Base-by-base conservation (phyloP, 768 basidiomycete species). In the Tulasnella sp. region DNA sequence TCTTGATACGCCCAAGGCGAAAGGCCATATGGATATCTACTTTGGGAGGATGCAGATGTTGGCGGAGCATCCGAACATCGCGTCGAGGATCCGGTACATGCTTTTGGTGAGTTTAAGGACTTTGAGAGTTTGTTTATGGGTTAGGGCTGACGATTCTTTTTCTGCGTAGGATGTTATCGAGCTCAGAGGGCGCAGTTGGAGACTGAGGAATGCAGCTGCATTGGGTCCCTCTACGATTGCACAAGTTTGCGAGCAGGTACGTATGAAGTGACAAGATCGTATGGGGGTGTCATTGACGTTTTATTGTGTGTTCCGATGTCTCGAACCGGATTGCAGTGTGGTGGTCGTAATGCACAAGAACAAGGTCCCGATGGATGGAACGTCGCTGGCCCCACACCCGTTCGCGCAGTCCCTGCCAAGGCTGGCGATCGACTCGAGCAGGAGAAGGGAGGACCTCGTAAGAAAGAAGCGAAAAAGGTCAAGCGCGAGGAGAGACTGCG, bases 61-160 rank as follows among this genome's bases (percentile, higher is more conserved):
- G 78, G 85, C 87, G 49, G 91, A 91, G 84, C 93, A 89, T 80
- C 83, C 80, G 19, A 90, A 91, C 73, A 89, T 97, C 78, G 90
- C 89, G 76, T 88, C 94, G 22, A 92, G 97, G 80, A 93, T 97
- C 88, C 90, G 91, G 75, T 98, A 93, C 84, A 97, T 98, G 96
- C 87, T 99, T 76, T 90, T 94, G 90, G 96, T 97, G 77, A 75
- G 88, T 84, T 45, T 29, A 76, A 15, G n/a, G 71, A 77, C 6
- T 71, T 71, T 37, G 54, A 2, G n/a, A 12, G 54, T 15, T 25
- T 15, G 74, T 79, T 45, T 38, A 38, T 67, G 19, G 37, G 12
- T n/a, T 54, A n/a, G 25, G 34, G 73, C 25, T 74, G n/a, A 29
- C 36, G 37, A 34, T 64, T 40, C 2, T 14, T 42, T 40, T 49